These are phyloP conservation scores for Rosa hybrid DNA, from an alignment of 331 rosid species.

Conservation along the genomic window DNA sequence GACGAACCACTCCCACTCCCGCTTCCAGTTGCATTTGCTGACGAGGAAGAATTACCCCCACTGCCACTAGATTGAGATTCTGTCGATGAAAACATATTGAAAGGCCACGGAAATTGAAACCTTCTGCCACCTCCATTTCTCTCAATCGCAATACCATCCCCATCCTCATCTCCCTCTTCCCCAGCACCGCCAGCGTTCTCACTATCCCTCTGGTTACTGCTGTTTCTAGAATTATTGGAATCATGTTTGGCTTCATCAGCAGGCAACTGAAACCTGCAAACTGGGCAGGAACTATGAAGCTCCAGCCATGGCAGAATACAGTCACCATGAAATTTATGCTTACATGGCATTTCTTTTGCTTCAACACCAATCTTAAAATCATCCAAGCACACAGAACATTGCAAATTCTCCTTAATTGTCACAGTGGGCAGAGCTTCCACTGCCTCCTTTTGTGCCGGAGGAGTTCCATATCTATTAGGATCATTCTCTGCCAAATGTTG, in stretches of 20 bases:
- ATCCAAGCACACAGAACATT: slow-evolving; percentile 81
- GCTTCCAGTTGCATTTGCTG: slow-evolving; percentile 31
- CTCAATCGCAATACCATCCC: slow-evolving; percentile 36
- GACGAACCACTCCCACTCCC: slow-evolving; percentile 31
- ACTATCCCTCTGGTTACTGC: slow-evolving; percentile 28
- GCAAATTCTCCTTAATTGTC: slow-evolving; percentile 50
- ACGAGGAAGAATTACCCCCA: slow-evolving; percentile 49
- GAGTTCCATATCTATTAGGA: slow-evolving; percentile 63
- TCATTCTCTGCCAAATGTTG: slow-evolving; percentile 76
- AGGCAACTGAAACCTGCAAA: slow-evolving; percentile 83
- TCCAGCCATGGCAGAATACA: slow-evolving; percentile 88
- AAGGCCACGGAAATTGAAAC: slow-evolving; percentile 69
- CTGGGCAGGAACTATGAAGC: slow-evolving; percentile 86
- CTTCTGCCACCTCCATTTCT: slow-evolving; percentile 63
- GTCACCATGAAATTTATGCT: slow-evolving; percentile 66
- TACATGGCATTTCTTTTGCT: slow-evolving; percentile 87
- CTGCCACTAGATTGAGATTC: slow-evolving; percentile 30
- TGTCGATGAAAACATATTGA: slow-evolving; percentile 50
- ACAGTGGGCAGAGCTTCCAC: slow-evolving; percentile 70
- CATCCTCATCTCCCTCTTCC: slow-evolving; percentile 35
- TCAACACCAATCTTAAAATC: slow-evolving; percentile 62
- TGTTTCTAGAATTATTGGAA: slow-evolving; percentile 30
- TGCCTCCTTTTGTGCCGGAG: slow-evolving; percentile 77
- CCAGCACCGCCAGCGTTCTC: slow-evolving; percentile 30
- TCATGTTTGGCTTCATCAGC: slow-evolving; percentile 46